Base-by-base conservation (phyloP, 1,284 basidiomycete species). In the Golubevia pallescens region DNA sequence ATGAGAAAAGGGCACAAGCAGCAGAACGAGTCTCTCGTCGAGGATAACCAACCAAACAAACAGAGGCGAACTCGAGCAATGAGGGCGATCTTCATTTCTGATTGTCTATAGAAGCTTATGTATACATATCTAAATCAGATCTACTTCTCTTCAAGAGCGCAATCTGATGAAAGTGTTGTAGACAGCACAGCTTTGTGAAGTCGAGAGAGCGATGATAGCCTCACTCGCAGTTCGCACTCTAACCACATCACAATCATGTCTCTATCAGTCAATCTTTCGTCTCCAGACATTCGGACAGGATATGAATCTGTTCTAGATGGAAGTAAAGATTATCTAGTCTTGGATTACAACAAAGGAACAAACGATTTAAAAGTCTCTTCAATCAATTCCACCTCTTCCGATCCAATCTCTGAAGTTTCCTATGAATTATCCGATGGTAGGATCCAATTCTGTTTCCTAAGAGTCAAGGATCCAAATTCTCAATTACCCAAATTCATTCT, bases 401-500 rank as follows among this genome's bases (percentile, higher is more conserved):
- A 85, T 61, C 34, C 34, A 38, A 38, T 38, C 34, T 38, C 34
- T 38, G 34, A 38, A 38, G 70, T 81, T 63, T 69, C 67, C 34
- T 78, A 82, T 19, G 82, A 84, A 21, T 80, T 85, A 62, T 75
- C 70, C 48, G 81, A 83, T 57, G 82, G 82, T 20, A 69, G 74
- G 52, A 83, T 85, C 61, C 78, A 81, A 66, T 85, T 84, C 57
- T 80, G 77, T 28, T 82, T 82, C 34, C 70, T 69, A 10, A 70
- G 82, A 8, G 77, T 85, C 60, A 74, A 68, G 56, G 82, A 85
- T 58, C 81, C 82, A 53, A 85, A 85, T 65, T 72, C 79, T 19
- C 66, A 81, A 61, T 70, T 85, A 56, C 80, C 82, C 67, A 85
- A 85, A 65, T 84, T 84, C 52, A 78, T 81, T 14, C 67, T 85